Evolutionary conservation across 768 basidiomycete species (phyloP).

Genomic region (Phanerodontia chrysosporium): DNA sequence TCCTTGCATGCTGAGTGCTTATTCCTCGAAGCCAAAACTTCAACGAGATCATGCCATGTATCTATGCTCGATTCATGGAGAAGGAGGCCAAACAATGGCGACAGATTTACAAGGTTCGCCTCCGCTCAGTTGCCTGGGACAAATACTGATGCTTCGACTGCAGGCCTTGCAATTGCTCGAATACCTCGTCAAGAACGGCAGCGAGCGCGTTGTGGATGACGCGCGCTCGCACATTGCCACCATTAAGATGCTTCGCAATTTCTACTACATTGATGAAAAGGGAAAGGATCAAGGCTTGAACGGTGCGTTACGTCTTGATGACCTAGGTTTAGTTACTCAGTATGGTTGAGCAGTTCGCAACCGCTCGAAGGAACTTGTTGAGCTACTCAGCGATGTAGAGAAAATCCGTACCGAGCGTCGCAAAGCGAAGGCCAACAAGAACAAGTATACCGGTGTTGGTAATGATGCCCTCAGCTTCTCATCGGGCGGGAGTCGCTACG

Average conservation of each 20-base stretch:
- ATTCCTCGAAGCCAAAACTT: conserved; percentile 74
- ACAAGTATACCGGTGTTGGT: conserved; percentile 85
- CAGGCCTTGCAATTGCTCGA: conserved; percentile 91
- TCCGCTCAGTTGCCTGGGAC: background rate
- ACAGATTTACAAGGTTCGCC: conserved; percentile 90
- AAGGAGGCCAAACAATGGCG: conserved; percentile 98
- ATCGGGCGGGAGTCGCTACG: conserved; percentile 55
- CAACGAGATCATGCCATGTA: conserved; percentile 98
- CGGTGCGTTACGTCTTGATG: conserved; percentile 42
- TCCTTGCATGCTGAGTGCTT: background rate
- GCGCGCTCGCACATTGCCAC: conserved; percentile 92
- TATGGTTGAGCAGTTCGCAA: conserved; percentile 77
- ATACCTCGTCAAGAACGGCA: conserved; percentile 95
- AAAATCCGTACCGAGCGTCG: conserved; percentile 83
- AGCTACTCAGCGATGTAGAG: conserved; percentile 87
- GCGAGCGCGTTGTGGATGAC: conserved; percentile 97
- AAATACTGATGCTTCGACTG: background rate
- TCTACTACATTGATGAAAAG: conserved; percentile 98
- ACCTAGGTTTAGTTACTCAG: background rate
- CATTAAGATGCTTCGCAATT: conserved; percentile 95
- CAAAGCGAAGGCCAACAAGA: conserved; percentile 87
- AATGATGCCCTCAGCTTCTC: conserved; percentile 73
- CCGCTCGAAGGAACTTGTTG: conserved; percentile 88
- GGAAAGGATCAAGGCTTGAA: conserved; percentile 98
- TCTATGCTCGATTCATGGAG: conserved; percentile 94